A percentile compares a stretch with the other conserved stretches of the same genome.
These are phyloP conservation scores for Colletotrichum sp. DNA, from an alignment of 2,329 filamentous ascomycete genomes.

Conservation along the genomic window DNA sequence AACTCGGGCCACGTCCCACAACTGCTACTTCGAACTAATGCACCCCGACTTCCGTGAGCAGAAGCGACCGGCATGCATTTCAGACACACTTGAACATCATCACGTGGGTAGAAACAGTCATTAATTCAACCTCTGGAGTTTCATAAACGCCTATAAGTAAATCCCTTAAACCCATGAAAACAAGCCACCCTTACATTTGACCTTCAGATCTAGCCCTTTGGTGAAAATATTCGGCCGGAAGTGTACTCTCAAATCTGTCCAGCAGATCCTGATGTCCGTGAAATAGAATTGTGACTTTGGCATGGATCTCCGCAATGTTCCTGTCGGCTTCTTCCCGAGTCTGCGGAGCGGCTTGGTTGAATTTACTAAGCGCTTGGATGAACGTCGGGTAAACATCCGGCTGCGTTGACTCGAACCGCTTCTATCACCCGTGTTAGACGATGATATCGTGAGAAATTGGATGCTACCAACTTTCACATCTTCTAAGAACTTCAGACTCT, in stretches of 20 bases:
- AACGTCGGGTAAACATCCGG: conserved; percentile 9
- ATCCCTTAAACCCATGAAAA: neutral
- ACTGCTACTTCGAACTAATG: neutral
- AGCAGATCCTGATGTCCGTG: conserved; percentile 4
- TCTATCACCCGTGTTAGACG: neutral
- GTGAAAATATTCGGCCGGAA: neutral
- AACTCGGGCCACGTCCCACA: neutral
- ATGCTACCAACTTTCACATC: conserved; percentile 8
- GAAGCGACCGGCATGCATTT: neutral
- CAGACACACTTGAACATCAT: neutral
- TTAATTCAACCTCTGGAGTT: neutral
- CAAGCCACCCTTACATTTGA: neutral
- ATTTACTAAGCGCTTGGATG: conserved; percentile 5
- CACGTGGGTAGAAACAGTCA: neutral
- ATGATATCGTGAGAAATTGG: neutral
- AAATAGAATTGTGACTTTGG: neutral
- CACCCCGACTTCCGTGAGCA: neutral
- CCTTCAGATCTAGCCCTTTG: neutral
- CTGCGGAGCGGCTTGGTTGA: neutral
- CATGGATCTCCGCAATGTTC: neutral
- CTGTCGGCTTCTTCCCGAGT: neutral
- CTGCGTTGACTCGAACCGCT: conserved; percentile 1
- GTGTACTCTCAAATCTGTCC: conserved; percentile 11
- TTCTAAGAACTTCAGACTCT: conserved; percentile 1
- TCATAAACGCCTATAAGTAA: neutral